A percentile compares a stretch with the other conserved stretches of the same genome.
Evolutionary conservation across 495 filamentous ascomycete genomes (phyloP).

Genomic region (Lasiosphaeria miniovina): DNA sequence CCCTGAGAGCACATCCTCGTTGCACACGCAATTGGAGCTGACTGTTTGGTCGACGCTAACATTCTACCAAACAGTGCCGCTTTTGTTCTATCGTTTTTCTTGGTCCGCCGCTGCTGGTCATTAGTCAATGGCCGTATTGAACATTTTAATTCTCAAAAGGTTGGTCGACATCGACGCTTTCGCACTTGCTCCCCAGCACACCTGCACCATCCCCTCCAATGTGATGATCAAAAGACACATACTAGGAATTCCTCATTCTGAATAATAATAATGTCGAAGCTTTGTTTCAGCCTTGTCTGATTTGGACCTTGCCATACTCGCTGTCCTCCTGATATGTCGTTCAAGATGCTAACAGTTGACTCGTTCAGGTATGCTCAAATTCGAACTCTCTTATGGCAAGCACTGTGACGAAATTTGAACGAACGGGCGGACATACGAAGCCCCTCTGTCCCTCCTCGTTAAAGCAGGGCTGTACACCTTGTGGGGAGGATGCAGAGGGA

Average conservation of each 20-base stretch:
- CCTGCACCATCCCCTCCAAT: slow-evolving; percentile 31
- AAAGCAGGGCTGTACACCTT: slow-evolving; percentile 84
- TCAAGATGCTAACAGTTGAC: slow-evolving; percentile 36
- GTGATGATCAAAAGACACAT: slow-evolving; percentile 82
- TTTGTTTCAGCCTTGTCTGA: slow-evolving; percentile 99
- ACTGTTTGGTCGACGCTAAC: slow-evolving; percentile 20
- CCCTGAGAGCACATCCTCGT: slow-evolving; percentile 53
- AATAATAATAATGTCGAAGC: slow-evolving; percentile 82
- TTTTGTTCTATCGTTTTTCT: slow-evolving; percentile 1
- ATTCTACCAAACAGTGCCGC: slow-evolving; percentile 22
- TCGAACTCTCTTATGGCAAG: slow-evolving; percentile 23
- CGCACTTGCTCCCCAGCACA: slow-evolving; percentile 12
- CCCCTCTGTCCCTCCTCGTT: slow-evolving; percentile 57
- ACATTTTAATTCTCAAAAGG: slow-evolving; percentile 47
- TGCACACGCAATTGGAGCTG: slow-evolving; percentile 9
- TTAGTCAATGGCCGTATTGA: not conserved
- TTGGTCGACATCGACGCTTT: slow-evolving; percentile 39
- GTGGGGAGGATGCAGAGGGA: slow-evolving; percentile 62
- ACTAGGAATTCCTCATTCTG: slow-evolving; percentile 96
- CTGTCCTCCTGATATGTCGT: slow-evolving; percentile 26
- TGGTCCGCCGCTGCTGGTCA: slow-evolving; percentile 6
- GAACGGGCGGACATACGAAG: slow-evolving; percentile 98
- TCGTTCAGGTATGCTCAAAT: slow-evolving; percentile 55
- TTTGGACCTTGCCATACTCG: slow-evolving; percentile 22
- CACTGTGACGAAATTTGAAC: slow-evolving; percentile 90